A percentile compares a stretch with the other conserved stretches of the same genome.
phyloP scores from a whole-genome alignment of 345 rosid genomes.

The Melaleuca quinquenervia region DNA sequence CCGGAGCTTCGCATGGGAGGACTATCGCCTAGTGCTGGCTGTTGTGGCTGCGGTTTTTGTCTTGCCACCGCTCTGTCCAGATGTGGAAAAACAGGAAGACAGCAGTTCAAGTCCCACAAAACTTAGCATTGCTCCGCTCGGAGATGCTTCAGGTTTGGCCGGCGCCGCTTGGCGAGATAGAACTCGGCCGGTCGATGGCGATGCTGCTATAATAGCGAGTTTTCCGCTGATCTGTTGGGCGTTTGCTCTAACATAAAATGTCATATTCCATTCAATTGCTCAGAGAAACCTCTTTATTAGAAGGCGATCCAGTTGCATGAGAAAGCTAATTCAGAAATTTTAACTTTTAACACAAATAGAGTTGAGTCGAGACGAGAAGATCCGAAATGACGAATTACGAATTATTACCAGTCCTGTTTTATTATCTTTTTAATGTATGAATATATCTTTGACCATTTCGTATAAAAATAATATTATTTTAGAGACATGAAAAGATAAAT shows the following conservation, averaged over 20 bases:
- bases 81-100: neutral
- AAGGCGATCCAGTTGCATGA: neutral
- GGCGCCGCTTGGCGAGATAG: neutral
- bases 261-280: neutral
- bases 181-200: neutral
- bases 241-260: neutral
- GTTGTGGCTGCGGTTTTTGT: neutral
- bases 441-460: too few relatives aligned
- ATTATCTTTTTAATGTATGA: too few relatives aligned
- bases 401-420: too few relatives aligned
- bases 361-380: neutral
- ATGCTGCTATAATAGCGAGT: neutral
- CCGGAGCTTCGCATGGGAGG: neutral
- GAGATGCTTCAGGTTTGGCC: neutral
- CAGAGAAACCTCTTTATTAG: neutral
- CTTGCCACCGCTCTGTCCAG: neutral
- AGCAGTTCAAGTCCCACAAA: neutral
- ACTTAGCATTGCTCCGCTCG: neutral
- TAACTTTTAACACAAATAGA: neutral
- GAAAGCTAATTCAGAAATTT: neutral
- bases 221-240: neutral
- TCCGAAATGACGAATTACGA: too few relatives aligned
- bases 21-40: neutral
- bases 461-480: too few relatives aligned
- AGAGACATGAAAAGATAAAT: too few relatives aligned